Conservation (phyloP, 345 rosid genomes). For the Combretum micranthum region DNA sequence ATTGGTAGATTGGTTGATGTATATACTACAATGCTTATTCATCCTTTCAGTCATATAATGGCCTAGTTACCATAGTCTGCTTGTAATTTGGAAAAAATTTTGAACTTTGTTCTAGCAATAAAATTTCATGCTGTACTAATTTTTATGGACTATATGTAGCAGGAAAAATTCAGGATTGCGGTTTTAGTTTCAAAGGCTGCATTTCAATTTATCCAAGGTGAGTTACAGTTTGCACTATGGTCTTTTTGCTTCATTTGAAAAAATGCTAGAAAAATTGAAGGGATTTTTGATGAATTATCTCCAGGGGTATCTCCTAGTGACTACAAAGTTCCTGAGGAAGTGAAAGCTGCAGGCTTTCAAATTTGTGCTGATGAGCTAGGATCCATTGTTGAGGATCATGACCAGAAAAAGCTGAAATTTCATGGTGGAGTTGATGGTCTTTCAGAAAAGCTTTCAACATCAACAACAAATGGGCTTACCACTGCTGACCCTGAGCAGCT, state of each 20-base stretch:
- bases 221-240: constrained; percentile 1
- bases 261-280: neutral
- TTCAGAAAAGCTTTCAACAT: constrained; percentile 57
- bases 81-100: neutral
- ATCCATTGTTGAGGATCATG: constrained; percentile 78
- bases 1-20: too few relatives aligned
- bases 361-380: constrained; percentile 83
- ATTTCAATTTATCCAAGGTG: constrained; percentile 72
- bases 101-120: neutral
- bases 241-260: neutral
- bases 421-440: constrained; percentile 74
- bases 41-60: too few relatives aligned
- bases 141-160: constrained; percentile 11
- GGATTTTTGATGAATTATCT: constrained; percentile 5
- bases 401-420: constrained; percentile 61
- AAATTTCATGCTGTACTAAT: neutral
- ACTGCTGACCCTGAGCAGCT: constrained; percentile 26
- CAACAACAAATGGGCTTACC: constrained; percentile 42
- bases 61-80: neutral
- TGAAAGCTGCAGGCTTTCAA: constrained; percentile 75
- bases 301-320: constrained; percentile 70
- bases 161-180: constrained; percentile 87
- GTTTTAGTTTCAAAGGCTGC: constrained; percentile 94
- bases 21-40: too few relatives aligned
- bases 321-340: constrained; percentile 69